These are phyloP conservation scores for Colletotrichum echinochloae DNA, from an alignment of 2,329 filamentous ascomycete species.

Conservation along the genomic window DNA sequence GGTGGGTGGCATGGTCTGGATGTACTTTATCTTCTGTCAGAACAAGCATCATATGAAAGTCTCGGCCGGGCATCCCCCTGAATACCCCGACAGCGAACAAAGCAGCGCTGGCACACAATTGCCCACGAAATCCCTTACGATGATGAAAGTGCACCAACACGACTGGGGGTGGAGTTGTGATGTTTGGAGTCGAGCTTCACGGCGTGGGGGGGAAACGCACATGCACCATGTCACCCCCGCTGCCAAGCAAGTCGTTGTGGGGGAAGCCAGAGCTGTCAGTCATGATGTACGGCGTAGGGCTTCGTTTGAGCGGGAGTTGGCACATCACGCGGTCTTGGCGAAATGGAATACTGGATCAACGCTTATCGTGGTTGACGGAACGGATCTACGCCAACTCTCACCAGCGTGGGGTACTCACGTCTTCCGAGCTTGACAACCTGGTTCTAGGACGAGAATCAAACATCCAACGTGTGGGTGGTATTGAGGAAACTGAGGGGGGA, in stretches of 20 bases:
- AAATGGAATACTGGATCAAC: not conserved
- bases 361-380: not conserved
- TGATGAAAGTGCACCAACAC: not conserved
- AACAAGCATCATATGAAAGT: not conserved
- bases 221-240: not conserved
- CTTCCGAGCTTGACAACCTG: not conserved
- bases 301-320: slow-evolving; percentile 5
- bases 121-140: not conserved
- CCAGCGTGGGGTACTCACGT: not conserved
- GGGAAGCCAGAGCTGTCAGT: slow-evolving; percentile 13
- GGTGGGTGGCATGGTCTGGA: not conserved
- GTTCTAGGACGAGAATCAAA: not conserved
- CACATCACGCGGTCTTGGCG: slow-evolving; percentile 19
- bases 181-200: not conserved
- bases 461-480: not conserved
- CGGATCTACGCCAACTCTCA: not conserved
- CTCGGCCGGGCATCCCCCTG: not conserved
- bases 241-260: not conserved
- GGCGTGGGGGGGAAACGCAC: not conserved
- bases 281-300: slow-evolving; percentile 18
- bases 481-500: not conserved
- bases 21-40: not conserved
- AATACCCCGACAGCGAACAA: not conserved
- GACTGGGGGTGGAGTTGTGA: not conserved
- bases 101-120: not conserved